phyloP scores from a whole-genome alignment of 2,329 filamentous ascomycete genomes.

The Chaetomium olivaceum region DNA sequence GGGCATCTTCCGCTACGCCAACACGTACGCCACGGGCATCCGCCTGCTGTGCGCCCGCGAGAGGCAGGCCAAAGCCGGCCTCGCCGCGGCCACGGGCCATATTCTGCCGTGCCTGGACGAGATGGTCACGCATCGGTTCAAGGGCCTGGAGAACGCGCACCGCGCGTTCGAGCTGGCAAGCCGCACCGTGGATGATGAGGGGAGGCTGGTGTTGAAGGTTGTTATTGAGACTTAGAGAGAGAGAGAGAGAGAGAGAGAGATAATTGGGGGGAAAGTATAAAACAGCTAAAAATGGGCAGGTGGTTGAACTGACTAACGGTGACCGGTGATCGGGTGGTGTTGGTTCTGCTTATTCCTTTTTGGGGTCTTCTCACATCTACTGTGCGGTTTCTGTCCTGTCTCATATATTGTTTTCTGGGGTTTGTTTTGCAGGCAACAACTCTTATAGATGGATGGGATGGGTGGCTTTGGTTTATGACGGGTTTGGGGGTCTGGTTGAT shows the following conservation, averaged over 20 bases:
- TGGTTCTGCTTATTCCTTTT: background rate
- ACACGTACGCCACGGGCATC: slow-evolving; percentile 74
- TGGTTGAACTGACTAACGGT: background rate
- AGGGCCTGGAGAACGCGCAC: slow-evolving; percentile 61
- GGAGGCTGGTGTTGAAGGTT: slow-evolving; percentile 71
- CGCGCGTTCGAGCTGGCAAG: slow-evolving; percentile 70
- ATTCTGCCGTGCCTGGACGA: slow-evolving; percentile 64
- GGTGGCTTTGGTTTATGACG: background rate
- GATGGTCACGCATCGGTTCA: slow-evolving; percentile 73
- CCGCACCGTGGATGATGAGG: slow-evolving; percentile 65
- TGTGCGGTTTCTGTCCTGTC: background rate
- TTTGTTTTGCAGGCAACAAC: background rate
- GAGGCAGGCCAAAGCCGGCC: slow-evolving; percentile 39
- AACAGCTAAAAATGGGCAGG: background rate
- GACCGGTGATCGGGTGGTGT: background rate
- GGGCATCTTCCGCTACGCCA: slow-evolving; percentile 77
- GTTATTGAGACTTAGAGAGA: slow-evolving; percentile 56
- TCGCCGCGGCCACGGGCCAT: slow-evolving; percentile 36
- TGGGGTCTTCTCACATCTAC: background rate
- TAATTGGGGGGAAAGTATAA: background rate
- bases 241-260: background rate
- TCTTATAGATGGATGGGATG: slow-evolving; percentile 5
- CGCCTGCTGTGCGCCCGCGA: slow-evolving; percentile 54
- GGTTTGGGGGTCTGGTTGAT: background rate
- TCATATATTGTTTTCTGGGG: background rate